Evolutionary conservation across 1,284 basidiomycete species (phyloP).

Genomic region (Puccinia horiana): DNA sequence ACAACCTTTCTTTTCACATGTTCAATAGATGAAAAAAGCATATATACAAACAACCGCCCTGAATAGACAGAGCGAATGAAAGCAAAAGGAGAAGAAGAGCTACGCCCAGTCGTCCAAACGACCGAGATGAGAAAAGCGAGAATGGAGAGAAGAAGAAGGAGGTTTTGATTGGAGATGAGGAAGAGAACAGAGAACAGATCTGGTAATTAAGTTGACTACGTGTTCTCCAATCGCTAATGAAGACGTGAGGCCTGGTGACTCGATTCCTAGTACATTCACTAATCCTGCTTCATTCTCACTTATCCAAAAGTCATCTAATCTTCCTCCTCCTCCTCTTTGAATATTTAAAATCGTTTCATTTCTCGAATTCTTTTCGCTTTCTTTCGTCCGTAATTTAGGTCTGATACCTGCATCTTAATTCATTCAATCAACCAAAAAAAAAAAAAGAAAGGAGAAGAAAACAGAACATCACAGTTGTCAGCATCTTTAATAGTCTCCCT

Average conservation of each 20-base stretch:
- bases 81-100: neutral
- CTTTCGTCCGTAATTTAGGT: constrained; percentile 20
- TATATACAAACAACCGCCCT: too few relatives aligned
- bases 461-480: too few relatives aligned
- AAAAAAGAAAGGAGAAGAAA: too few relatives aligned
- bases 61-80: too few relatives aligned
- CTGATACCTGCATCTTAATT: constrained; percentile 43
- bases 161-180: too few relatives aligned
- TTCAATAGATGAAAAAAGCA: too few relatives aligned
- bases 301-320: constrained; percentile 37
- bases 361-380: neutral
- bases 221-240: constrained; percentile 62
- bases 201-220: constrained; percentile 61
- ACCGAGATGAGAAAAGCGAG: constrained; percentile 51
- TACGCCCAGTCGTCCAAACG: constrained; percentile 51
- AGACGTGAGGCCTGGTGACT: constrained; percentile 64
- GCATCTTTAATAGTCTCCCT: too few relatives aligned
- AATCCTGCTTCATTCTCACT: constrained; percentile 20
- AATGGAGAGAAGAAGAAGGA: constrained; percentile 65
- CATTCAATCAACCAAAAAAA: too few relatives aligned
- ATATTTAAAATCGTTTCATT: constrained; percentile 1
- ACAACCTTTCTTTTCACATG: too few relatives aligned
- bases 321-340: neutral
- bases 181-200: constrained; percentile 55
- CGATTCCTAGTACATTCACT: constrained; percentile 63